These are phyloP conservation scores for Penicillium sp. DNA, from an alignment of 2,329 filamentous ascomycete species.

Conservation along the genomic window DNA sequence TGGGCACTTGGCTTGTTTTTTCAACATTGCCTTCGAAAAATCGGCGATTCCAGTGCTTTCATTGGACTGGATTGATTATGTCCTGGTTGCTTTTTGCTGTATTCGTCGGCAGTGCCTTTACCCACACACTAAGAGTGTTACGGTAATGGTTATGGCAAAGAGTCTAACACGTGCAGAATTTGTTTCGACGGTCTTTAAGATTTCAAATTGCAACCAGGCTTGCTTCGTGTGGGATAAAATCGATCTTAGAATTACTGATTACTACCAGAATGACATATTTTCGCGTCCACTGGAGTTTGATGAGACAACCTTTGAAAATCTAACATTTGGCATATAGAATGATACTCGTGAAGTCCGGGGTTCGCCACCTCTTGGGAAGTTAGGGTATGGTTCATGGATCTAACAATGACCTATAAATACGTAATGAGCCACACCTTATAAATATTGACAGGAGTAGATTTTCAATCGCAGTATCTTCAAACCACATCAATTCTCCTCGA, in stretches of 20 bases:
- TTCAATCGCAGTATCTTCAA: not conserved
- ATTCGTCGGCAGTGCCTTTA: constrained; percentile 4
- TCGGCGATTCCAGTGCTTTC: not conserved
- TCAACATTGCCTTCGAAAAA: not conserved
- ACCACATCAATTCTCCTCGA: not conserved
- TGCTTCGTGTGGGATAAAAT: not conserved
- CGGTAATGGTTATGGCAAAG: constrained; percentile 9
- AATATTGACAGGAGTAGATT: not conserved
- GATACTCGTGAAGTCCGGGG: not conserved
- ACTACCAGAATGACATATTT: constrained; percentile 1
- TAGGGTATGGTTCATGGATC: not conserved
- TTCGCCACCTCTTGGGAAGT: not conserved
- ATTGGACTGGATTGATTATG: not conserved
- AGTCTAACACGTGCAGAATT: not conserved
- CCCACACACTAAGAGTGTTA: not conserved
- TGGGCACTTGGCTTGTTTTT: not conserved
- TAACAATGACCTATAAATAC: constrained; percentile 11
- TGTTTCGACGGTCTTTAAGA: not conserved
- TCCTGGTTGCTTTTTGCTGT: not conserved
- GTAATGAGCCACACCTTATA: constrained; percentile 10
- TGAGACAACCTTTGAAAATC: not conserved
- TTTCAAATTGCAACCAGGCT: not conserved
- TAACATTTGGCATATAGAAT: not conserved
- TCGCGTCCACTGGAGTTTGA: not conserved
- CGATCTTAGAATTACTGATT: not conserved